phyloP scores from a whole-genome alignment of 352 stramenopile species.

The Globisporangium barbulae region DNA sequence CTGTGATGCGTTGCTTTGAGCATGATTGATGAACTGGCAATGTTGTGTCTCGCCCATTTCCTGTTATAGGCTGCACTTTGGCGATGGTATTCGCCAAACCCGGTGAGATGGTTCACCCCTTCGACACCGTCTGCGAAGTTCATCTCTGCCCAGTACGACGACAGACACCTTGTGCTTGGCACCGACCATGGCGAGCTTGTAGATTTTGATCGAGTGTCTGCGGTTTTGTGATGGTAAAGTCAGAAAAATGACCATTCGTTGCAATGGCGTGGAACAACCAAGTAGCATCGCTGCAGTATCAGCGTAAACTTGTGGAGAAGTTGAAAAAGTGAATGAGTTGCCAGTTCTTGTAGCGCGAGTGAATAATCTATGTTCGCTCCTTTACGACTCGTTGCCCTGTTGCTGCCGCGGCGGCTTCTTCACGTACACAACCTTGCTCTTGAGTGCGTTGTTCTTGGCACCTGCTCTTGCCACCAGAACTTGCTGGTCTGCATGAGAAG shows the following conservation, averaged over 20 bases:
- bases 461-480: conserved; percentile 41
- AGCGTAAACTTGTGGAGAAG: neutral
- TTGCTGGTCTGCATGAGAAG: neutral
- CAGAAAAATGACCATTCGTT: neutral
- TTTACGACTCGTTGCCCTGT: neutral
- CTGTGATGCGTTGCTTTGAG: neutral
- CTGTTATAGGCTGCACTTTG: conserved; percentile 62
- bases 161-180: conserved; percentile 72
- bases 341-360: conserved; percentile 10
- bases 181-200: conserved; percentile 71
- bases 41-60: neutral
- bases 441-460: conserved; percentile 38
- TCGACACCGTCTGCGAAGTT: conserved; percentile 48
- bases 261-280: neutral
- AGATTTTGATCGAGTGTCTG: conserved; percentile 72
- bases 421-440: conserved; percentile 59
- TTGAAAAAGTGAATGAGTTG: conserved; percentile 7
- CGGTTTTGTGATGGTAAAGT: conserved; percentile 33
- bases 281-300: neutral
- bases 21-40: neutral
- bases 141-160: conserved; percentile 70
- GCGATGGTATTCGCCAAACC: conserved; percentile 82
- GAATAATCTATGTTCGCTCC: neutral
- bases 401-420: conserved; percentile 33
- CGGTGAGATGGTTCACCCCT: conserved; percentile 68